A percentile compares a stretch with the other conserved stretches of the same genome.
Evolutionary conservation across 352 stramenopile species (phyloP).

Genomic region (Phytophthora pinifolia): DNA sequence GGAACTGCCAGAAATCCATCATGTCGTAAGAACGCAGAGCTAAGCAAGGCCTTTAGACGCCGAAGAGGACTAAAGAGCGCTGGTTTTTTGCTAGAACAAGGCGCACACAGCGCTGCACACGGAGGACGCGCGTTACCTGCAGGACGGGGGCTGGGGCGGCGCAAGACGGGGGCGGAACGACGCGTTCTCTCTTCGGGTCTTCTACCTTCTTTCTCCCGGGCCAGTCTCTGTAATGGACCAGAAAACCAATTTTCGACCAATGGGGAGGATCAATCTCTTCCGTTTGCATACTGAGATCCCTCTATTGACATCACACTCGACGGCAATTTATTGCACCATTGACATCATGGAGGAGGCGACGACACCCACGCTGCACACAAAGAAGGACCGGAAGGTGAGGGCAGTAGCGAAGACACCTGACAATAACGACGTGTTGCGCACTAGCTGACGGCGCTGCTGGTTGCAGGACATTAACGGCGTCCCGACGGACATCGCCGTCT

Average conservation of each 20-base stretch:
- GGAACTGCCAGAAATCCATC: constrained; percentile 8
- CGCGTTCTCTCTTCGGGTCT: constrained; percentile 22
- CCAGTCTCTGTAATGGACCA: constrained; percentile 32
- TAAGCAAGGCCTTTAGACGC: not conserved
- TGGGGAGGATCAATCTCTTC: not conserved
- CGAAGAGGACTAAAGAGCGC: not conserved
- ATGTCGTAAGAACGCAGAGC: constrained; percentile 20
- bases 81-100: not conserved
- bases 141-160: constrained; percentile 5
- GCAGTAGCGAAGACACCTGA: not conserved
- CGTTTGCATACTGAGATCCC: not conserved
- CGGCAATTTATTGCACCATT: not conserved
- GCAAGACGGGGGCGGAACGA: constrained; percentile 7
- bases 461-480: constrained; percentile 73
- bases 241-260: constrained; percentile 28
- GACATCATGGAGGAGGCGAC: constrained; percentile 14
- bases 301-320: constrained; percentile 1
- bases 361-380: constrained; percentile 39
- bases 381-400: constrained; percentile 41
- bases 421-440: not conserved
- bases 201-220: constrained; percentile 21
- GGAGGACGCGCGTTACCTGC: constrained; percentile 15
- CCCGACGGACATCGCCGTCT: constrained; percentile 68
- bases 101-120: not conserved
- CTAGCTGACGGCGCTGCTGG: constrained; percentile 2